A percentile compares a stretch with the other conserved stretches of the same genome.
Evolutionary conservation across 2,329 filamentous ascomycete genomes (phyloP).

Genomic region (Fusarium nisikadoi): DNA sequence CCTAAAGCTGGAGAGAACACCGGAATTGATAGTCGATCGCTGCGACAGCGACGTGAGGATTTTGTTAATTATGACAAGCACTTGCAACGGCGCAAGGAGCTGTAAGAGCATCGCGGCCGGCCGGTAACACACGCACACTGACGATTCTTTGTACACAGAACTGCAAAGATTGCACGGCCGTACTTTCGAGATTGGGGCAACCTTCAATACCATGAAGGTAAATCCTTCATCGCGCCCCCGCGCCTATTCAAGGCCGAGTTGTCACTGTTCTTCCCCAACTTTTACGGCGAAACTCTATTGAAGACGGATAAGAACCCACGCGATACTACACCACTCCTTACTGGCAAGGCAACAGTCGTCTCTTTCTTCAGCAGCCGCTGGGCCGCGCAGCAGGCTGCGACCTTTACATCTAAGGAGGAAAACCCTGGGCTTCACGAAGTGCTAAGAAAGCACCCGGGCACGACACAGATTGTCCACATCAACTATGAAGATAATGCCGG

Average conservation of each 20-base stretch:
- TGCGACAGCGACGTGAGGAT: conserved; percentile 78
- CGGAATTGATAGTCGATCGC: conserved; percentile 74
- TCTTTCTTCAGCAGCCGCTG: conserved; percentile 84
- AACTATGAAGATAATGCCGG: conserved; percentile 87
- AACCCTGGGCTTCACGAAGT: conserved; percentile 77
- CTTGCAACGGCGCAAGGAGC: conserved; percentile 75
- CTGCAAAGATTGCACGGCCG: conserved; percentile 80
- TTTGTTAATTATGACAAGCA: conserved; percentile 90
- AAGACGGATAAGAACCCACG: conserved; percentile 60
- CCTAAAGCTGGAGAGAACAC: conserved; percentile 84
- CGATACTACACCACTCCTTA: conserved; percentile 81
- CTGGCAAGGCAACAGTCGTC: conserved; percentile 80
- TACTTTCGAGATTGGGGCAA: conserved; percentile 98
- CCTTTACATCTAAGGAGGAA: conserved; percentile 71
- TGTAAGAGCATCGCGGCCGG: conserved; percentile 62
- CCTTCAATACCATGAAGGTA: conserved; percentile 83
- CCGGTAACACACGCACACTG: neutral
- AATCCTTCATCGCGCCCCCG: conserved; percentile 88
- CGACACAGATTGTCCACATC: conserved; percentile 82
- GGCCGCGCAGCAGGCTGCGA: conserved; percentile 83
- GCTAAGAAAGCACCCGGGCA: conserved; percentile 62
- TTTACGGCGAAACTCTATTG: conserved; percentile 80
- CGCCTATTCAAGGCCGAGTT: conserved; percentile 84
- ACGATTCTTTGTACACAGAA: conserved; percentile 56
- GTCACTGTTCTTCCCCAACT: conserved; percentile 93